A percentile compares a stretch with the other conserved stretches of the same genome.
Evolutionary conservation across 805 yeast species (phyloP).

Genomic region (Kuraishia ogatae): DNA sequence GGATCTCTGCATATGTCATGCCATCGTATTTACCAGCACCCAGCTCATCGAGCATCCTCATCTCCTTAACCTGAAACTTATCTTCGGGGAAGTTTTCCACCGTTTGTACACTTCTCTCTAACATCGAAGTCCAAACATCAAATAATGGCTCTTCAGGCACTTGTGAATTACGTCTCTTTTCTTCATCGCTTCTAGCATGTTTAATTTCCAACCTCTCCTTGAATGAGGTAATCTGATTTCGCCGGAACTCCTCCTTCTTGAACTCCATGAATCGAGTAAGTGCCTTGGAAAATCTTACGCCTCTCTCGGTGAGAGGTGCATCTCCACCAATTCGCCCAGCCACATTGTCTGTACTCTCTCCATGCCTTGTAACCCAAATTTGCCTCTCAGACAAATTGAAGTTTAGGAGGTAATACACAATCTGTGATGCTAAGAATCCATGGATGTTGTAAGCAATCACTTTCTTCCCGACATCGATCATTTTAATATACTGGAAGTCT

Average conservation of each 20-base stretch:
- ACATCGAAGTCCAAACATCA: conserved; percentile 91
- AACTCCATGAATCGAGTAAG: conserved; percentile 64
- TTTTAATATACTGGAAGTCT: conserved; percentile 78
- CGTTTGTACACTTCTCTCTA: conserved; percentile 70
- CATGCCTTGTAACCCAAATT: conserved; percentile 93
- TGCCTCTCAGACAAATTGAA: conserved; percentile 86
- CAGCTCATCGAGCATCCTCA: conserved; percentile 88
- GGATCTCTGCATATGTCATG: conserved; percentile 84
- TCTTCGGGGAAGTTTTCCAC: conserved; percentile 70
- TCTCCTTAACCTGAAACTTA: conserved; percentile 69
- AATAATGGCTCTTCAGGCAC: conserved; percentile 63
- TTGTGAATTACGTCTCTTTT: background rate
- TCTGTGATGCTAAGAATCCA: conserved; percentile 83
- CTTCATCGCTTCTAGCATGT: conserved; percentile 18
- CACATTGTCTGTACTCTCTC: conserved; percentile 83
- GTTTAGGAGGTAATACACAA: conserved; percentile 80
- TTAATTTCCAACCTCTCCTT: conserved; percentile 35
- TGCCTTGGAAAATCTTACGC: conserved; percentile 64
- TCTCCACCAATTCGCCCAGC: conserved; percentile 90
- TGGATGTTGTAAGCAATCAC: conserved; percentile 87
- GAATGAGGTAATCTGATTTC: conserved; percentile 47
- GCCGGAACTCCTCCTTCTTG: conserved; percentile 63
- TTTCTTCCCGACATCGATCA: conserved; percentile 94
- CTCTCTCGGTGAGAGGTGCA: conserved; percentile 71
- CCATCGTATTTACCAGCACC: conserved; percentile 94